These are phyloP conservation scores for Pachysandra terminalis DNA, from an alignment of 164 flowering plant genomes.

Conservation along the genomic window DNA sequence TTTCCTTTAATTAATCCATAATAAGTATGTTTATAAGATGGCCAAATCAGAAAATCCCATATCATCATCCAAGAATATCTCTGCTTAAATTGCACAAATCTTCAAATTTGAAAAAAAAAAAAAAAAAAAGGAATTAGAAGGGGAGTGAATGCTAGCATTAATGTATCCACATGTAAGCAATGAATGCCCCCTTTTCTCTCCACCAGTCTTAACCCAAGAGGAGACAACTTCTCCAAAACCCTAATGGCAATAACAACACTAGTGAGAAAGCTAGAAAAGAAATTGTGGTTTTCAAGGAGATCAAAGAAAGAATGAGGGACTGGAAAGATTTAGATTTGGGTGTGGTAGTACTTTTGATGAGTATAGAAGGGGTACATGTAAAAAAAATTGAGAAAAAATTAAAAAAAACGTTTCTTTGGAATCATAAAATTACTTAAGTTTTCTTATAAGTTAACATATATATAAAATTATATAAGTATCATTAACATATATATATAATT, in stretches of 20 bases:
- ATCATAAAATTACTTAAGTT: no score
- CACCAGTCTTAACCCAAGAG: conserved; percentile 10
- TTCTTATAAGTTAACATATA: no score
- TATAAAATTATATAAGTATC: no score
- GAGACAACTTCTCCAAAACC: conserved; percentile 3
- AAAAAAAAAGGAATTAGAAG: not conserved
- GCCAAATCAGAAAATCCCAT: not conserved
- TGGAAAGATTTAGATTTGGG: conserved; percentile 53
- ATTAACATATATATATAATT: no score
- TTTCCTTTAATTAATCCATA: no score
- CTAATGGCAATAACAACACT: conserved; percentile 3
- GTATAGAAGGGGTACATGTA: no score
- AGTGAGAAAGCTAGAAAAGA: no score
- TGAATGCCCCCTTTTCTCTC: conserved; percentile 37
- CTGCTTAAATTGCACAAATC: not conserved
- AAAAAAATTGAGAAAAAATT: no score
- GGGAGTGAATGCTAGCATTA: conserved; percentile 33
- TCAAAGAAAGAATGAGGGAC: conserved; percentile 31
- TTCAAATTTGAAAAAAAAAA: no score
- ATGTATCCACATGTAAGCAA: conserved; percentile 48
- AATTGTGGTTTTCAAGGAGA: conserved; percentile 1
- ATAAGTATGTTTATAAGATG: no score
- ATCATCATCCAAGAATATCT: not conserved
- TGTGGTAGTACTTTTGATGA: no score
- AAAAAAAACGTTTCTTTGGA: no score